Percentiles rank a stretch among this genome's conserved stretches.
Conservation (phyloP, 1,284 basidiomycete genomes). For the Cutaneotrichosporon sp. region DNA sequence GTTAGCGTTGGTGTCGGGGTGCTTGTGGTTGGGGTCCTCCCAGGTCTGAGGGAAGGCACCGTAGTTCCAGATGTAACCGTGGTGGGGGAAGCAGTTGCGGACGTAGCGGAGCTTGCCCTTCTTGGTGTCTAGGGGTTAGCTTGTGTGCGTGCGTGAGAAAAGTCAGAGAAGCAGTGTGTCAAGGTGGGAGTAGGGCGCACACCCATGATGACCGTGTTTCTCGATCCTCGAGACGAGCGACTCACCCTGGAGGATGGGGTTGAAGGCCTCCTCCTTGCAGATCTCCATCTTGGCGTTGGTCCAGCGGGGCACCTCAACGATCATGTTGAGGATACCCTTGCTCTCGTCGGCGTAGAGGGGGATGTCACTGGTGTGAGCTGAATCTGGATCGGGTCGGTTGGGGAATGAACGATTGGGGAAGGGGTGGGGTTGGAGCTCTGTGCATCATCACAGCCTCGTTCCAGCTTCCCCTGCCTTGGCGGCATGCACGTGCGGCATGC, state of each 20-base stretch:
- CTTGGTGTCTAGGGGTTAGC: conserved; percentile 48
- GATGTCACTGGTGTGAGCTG: conserved; percentile 62
- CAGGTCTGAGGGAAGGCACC: conserved; percentile 98
- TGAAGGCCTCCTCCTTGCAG: conserved; percentile 94
- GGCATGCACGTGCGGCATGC: neutral
- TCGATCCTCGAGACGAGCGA: conserved; percentile 2
- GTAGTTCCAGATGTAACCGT: conserved; percentile 89
- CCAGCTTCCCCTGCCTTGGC: neutral
- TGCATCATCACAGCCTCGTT: neutral
- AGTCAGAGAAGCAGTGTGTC: neutral
- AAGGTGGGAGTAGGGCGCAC: neutral
- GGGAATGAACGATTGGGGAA: neutral
- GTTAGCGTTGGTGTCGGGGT: conserved; percentile 97
- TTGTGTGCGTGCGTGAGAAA: neutral
- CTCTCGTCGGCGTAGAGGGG: conserved; percentile 92
- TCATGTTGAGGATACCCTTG: conserved; percentile 91
- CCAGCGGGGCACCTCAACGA: conserved; percentile 99
- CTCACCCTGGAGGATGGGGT: conserved; percentile 90
- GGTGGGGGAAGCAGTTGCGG: conserved; percentile 99
- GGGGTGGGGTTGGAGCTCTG: neutral
- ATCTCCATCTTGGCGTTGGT: conserved; percentile 99
- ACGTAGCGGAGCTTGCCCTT: conserved; percentile 91
- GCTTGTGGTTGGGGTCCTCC: conserved; percentile 87
- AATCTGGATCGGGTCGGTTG: neutral
- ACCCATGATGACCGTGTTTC: neutral